Evolutionary conservation across 2,329 filamentous ascomycete genomes (phyloP), one percentile per base, ranked within the genome.

Genomic region (Aquanectria penicillioides): DNA sequence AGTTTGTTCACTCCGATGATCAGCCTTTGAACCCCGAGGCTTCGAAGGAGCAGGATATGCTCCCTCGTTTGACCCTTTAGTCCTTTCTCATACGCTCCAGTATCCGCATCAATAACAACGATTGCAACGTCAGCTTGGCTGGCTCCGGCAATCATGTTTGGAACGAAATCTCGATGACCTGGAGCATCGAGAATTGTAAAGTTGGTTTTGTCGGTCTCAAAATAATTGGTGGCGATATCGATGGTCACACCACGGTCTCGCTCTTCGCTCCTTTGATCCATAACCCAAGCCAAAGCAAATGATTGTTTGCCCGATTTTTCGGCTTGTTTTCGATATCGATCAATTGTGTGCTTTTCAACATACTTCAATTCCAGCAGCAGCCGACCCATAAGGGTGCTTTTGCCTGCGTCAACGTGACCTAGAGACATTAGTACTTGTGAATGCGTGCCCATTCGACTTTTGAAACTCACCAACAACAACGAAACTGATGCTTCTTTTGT

Each of bases 61-160:
- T 99, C 95, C 73, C 92, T 90, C 0, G 95, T 99, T 73, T 99
- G 95, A 0, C 95, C 95, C 71, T 91, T 94, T 26, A 98, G 80
- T 0, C 95, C 96, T 4, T 93, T 93, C 74, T 99, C 95, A 65
- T 98, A 97, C 28, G 94, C 94, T 28, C 94, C 95, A 0, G 87
- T 92, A 57, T 91, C 90, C 5, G 94, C 91, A 73, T 99, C 95
- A 59, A 99, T 92, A 17, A 99, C 95, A 3, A 99, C 81, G 1
- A 99, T 90, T 0, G 94, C 95, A 75, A 98, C 95, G 74, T 99
- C 95, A 9, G 95, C 96, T 76, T 97, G 94, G 58, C 92, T 95
- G 4, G 94, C 93, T 12, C 95, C 95, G 2, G 94, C 94, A 73
- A 99, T 97, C 95, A 99, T 99, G 75, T 97, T 99, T 1, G 95